Percentiles rank a stretch among this genome's conserved stretches.
These are phyloP conservation scores for Torulaspora quercuum DNA, from an alignment of 805 yeast species.

Conservation along the genomic window DNA sequence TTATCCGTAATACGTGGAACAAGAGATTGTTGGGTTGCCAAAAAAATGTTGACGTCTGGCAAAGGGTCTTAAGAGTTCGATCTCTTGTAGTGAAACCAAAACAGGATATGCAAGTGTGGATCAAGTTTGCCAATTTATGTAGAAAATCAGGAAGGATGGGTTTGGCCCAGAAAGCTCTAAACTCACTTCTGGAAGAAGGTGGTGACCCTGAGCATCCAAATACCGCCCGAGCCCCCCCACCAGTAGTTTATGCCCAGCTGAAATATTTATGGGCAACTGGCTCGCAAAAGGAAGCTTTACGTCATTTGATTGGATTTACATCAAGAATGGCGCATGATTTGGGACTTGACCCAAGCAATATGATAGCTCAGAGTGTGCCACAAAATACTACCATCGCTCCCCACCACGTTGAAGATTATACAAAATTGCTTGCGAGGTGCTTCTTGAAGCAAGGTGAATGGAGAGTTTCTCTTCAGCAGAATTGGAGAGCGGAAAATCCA, in stretches of 20 bases:
- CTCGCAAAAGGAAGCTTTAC: slow-evolving; percentile 77
- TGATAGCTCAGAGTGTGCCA: slow-evolving; percentile 82
- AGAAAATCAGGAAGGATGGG: slow-evolving; percentile 91
- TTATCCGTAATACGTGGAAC: slow-evolving; percentile 90
- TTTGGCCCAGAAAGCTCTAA: slow-evolving; percentile 86
- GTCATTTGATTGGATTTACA: slow-evolving; percentile 84
- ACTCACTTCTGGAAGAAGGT: slow-evolving; percentile 71
- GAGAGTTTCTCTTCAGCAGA: slow-evolving; percentile 77
- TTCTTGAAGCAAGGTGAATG: slow-evolving; percentile 98
- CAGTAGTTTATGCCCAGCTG: slow-evolving; percentile 93
- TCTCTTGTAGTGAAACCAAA: slow-evolving; percentile 92
- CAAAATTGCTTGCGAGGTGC: slow-evolving; percentile 84
- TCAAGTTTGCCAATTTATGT: slow-evolving; percentile 93
- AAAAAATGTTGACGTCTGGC: slow-evolving; percentile 98
- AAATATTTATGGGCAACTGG: slow-evolving; percentile 98
- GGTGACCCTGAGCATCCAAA: slow-evolving; percentile 49
- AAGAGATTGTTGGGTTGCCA: slow-evolving; percentile 90
- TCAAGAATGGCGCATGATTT: slow-evolving; percentile 85
- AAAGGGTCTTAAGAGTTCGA: slow-evolving; percentile 86
- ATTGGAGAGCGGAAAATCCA: slow-evolving; percentile 76
- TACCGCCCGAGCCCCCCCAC: slow-evolving; percentile 87
- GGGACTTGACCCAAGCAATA: slow-evolving; percentile 80
- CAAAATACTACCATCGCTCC: slow-evolving; percentile 45
- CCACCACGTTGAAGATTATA: slow-evolving; percentile 75
- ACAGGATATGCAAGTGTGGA: slow-evolving; percentile 97